Conservation (phyloP, 345 rosid species). For the Punica granatum region DNA sequence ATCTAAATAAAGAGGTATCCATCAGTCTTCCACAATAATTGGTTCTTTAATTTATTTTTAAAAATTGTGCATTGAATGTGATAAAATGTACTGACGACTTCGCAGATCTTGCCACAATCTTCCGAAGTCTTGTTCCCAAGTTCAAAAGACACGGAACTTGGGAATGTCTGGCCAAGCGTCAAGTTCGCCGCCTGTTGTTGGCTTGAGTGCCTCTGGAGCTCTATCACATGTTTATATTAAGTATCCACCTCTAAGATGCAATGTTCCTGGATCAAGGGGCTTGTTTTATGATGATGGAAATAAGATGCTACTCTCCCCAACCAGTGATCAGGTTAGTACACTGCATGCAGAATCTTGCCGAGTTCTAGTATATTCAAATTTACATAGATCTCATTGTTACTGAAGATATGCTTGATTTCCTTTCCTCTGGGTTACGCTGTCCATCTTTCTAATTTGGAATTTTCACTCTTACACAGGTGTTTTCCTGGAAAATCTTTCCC, state of each 20-base stretch:
- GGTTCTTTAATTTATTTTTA: not conserved
- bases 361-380: not conserved
- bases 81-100: not conserved
- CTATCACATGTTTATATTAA: slow-evolving; percentile 80
- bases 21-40: not conserved
- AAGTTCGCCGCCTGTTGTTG: slow-evolving; percentile 49
- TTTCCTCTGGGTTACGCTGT: not conserved
- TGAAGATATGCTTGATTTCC: not conserved
- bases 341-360: not conserved
- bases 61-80: not conserved
- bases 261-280: slow-evolving; percentile 59
- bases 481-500: slow-evolving; percentile 79
- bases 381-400: not conserved
- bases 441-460: slow-evolving; percentile 3
- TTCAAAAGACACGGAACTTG: slow-evolving; percentile 3
- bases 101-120: not conserved
- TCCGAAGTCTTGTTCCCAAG: not conserved
- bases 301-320: slow-evolving; percentile 55
- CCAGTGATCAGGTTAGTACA: slow-evolving; percentile 53
- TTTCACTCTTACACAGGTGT: slow-evolving; percentile 34
- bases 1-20: not conserved
- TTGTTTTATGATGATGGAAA: slow-evolving; percentile 90
- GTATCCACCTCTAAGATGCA: slow-evolving; percentile 60
- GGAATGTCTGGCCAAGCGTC: slow-evolving; percentile 58
- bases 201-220: slow-evolving; percentile 58